Evolutionary conservation across 2,329 filamentous ascomycete species (phyloP).

Genomic region (Colletotrichum cordylinicola): DNA sequence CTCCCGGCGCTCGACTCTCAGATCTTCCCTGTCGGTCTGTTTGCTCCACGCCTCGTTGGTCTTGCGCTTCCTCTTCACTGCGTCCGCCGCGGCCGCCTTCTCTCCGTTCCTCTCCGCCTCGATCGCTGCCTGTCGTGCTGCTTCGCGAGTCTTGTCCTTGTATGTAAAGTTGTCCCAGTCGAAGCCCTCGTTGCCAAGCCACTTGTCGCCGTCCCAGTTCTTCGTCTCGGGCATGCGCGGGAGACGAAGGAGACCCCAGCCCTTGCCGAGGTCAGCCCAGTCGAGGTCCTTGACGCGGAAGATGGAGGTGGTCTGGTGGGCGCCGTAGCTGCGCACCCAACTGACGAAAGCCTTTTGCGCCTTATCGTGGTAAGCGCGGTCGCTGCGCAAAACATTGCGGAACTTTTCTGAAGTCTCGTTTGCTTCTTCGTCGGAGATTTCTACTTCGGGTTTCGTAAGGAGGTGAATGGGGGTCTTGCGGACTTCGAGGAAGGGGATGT

Average conservation of each 20-base stretch:
- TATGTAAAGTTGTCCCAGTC: conserved; percentile 75
- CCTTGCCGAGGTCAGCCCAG: conserved; percentile 81
- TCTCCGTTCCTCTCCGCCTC: conserved; percentile 51
- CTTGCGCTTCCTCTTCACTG: conserved; percentile 62
- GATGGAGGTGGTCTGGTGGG: conserved; percentile 89
- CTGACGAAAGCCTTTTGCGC: conserved; percentile 91
- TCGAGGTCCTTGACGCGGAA: conserved; percentile 84
- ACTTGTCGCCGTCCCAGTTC: conserved; percentile 72
- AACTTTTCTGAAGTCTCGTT: conserved; percentile 62
- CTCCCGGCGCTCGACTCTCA: conserved; percentile 66
- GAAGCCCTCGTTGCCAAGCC: conserved; percentile 61
- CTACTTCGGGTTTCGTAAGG: conserved; percentile 62
- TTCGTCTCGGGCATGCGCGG: conserved; percentile 94
- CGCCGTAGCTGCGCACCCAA: conserved; percentile 90
- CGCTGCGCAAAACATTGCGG: conserved; percentile 58
- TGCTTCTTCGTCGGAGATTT: conserved; percentile 67
- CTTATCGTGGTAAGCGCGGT: conserved; percentile 77
- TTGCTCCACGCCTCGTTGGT: conserved; percentile 76
- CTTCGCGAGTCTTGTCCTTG: conserved; percentile 75
- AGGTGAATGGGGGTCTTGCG: conserved; percentile 82
- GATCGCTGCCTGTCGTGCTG: conserved; percentile 64
- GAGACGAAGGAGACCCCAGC: conserved; percentile 85
- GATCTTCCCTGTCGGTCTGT: conserved; percentile 70
- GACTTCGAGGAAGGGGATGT: conserved; percentile 84
- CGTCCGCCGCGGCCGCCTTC: conserved; percentile 34